These are phyloP conservation scores for Camptophora hylomeconis DNA, from an alignment of 2,329 filamentous ascomycete genomes.

Conservation along the genomic window DNA sequence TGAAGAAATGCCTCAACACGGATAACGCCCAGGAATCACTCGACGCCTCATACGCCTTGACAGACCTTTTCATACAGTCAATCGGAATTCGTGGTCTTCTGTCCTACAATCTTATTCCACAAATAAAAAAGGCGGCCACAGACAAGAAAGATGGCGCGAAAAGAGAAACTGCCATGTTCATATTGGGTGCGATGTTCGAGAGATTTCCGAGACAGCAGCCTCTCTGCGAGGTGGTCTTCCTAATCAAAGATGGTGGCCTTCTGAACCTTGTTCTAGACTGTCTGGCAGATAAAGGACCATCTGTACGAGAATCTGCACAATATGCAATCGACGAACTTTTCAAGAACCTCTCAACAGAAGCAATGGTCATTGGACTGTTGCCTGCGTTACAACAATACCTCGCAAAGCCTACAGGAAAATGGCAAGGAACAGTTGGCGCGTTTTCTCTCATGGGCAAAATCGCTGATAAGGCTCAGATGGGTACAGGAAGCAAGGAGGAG, in stretches of 20 bases:
- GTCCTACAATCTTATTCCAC: conserved; percentile 48
- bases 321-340: conserved; percentile 90
- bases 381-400: conserved; percentile 66
- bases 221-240: conserved; percentile 65
- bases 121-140: conserved; percentile 62
- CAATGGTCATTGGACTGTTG: conserved; percentile 68
- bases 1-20: conserved; percentile 57
- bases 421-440: conserved; percentile 88
- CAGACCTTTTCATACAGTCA: conserved; percentile 50
- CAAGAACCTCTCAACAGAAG: conserved; percentile 63
- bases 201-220: conserved; percentile 66
- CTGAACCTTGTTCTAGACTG: conserved; percentile 66
- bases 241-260: conserved; percentile 67
- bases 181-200: conserved; percentile 87
- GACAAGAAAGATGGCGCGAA: conserved; percentile 87
- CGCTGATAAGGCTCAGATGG: conserved; percentile 86
- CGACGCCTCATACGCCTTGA: conserved; percentile 52
- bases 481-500: conserved; percentile 70
- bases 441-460: conserved; percentile 78
- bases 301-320: conserved; percentile 82
- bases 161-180: conserved; percentile 87
- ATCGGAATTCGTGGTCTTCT: conserved; percentile 50
- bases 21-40: conserved; percentile 57
- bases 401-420: conserved; percentile 76
- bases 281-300: conserved; percentile 75